Percentiles rank a stretch among this genome's conserved stretches.
phyloP scores from a whole-genome alignment of 352 stramenopile genomes.

The Globisporangium iwayamae region DNA sequence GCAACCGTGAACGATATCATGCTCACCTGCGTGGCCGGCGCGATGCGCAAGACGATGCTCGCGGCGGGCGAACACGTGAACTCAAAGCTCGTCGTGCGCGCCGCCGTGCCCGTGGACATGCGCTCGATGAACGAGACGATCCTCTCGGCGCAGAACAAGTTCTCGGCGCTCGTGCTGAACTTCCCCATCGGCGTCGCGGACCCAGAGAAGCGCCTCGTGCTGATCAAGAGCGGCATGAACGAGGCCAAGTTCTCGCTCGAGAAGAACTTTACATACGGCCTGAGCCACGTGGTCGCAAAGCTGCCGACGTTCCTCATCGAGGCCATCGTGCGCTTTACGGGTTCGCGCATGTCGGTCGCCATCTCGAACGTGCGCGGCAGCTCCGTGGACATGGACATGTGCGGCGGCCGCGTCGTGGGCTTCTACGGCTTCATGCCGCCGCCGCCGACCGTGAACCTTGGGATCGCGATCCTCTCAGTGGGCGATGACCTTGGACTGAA shows the following conservation, averaged over 20 bases:
- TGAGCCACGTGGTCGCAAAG: conserved; percentile 51
- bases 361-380: conserved; percentile 66
- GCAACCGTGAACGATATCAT: conserved; percentile 83
- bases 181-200: conserved; percentile 59
- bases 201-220: conserved; percentile 39
- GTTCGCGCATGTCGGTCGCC: conserved; percentile 56
- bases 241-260: conserved; percentile 80
- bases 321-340: conserved; percentile 49
- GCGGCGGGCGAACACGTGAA: conserved; percentile 32
- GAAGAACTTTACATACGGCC: conserved; percentile 71
- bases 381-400: conserved; percentile 49
- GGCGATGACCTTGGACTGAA: conserved; percentile 71
- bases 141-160: conserved; percentile 63
- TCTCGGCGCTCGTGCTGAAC: conserved; percentile 73
- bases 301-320: conserved; percentile 52
- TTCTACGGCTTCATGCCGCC: conserved; percentile 77
- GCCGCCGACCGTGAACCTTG: conserved; percentile 76
- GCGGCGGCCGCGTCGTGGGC: conserved; percentile 44
- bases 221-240: conserved; percentile 54
- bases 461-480: conserved; percentile 67
- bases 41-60: conserved; percentile 68
- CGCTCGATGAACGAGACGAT: conserved; percentile 64
- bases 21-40: conserved; percentile 70
- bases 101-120: conserved; percentile 79
- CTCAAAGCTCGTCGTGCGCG: conserved; percentile 49